Conservation (phyloP, 2,329 filamentous ascomycete species). For the Ophiostoma australiae region DNA sequence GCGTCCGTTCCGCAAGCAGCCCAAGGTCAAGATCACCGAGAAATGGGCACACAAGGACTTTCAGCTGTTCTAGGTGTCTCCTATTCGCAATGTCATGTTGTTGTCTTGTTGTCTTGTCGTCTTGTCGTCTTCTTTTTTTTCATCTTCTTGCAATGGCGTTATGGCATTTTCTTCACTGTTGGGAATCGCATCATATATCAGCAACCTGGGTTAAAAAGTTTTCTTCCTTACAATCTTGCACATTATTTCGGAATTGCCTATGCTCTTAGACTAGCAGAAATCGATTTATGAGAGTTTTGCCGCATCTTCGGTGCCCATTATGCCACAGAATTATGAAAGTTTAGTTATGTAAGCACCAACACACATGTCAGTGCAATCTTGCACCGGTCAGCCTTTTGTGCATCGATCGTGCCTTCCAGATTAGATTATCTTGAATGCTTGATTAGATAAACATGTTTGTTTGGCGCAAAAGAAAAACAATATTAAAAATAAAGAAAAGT, state of each 20-base stretch:
- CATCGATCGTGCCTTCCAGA: neutral
- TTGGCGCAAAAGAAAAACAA: neutral
- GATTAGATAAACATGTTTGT: neutral
- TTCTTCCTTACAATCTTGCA: neutral
- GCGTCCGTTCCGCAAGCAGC: slow-evolving; percentile 75
- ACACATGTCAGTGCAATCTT: neutral
- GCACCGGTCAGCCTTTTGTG: too few species aligned
- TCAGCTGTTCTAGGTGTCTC: slow-evolving; percentile 40
- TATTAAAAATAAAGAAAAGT: neutral
- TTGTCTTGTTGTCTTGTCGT: neutral
- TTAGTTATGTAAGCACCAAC: neutral
- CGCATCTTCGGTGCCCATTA: neutral
- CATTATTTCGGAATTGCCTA: neutral
- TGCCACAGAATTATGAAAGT: neutral
- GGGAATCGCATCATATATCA: slow-evolving; percentile 8
- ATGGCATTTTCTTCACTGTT: slow-evolving; percentile 1
- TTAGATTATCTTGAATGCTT: neutral
- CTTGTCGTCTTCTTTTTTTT: slow-evolving; percentile 7
- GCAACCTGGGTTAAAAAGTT: slow-evolving; percentile 8
- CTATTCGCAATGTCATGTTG: neutral
- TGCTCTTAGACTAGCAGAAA: neutral
- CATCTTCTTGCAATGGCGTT: slow-evolving; percentile 4
- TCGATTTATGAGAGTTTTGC: neutral
- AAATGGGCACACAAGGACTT: slow-evolving; percentile 99
- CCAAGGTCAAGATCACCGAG: slow-evolving; percentile 76